Evolutionary conservation across 164 flowering plant genomes (phyloP).

Genomic region (Pachysandra terminalis): DNA sequence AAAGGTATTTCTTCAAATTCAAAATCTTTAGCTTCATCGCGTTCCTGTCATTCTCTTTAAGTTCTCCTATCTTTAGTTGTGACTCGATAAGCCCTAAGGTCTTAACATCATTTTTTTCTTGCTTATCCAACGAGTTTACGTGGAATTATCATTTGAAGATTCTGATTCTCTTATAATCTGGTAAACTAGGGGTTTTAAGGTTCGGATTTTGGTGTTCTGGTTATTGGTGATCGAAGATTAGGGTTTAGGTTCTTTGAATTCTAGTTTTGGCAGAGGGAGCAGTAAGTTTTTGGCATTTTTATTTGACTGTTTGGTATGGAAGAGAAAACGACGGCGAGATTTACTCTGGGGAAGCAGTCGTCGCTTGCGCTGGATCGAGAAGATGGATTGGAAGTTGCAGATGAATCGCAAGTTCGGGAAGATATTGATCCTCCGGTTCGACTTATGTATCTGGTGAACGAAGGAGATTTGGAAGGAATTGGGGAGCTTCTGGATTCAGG

Average conservation of each 20-base stretch:
- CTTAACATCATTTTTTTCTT: too few relatives aligned
- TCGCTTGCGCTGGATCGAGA: constrained; percentile 58
- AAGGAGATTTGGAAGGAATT: constrained; percentile 73
- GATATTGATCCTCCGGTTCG: constrained; percentile 45
- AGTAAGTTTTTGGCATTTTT: neutral
- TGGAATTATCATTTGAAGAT: too few relatives aligned
- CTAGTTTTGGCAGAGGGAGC: neutral
- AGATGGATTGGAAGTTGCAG: neutral
- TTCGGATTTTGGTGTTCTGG: neutral
- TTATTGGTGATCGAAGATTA: neutral
- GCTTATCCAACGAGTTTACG: too few relatives aligned
- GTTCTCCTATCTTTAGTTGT: too few relatives aligned
- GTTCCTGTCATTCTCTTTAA: too few relatives aligned
- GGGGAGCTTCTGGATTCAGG: constrained; percentile 64
- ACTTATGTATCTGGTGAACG: constrained; percentile 72
- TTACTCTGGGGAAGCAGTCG: constrained; percentile 55
- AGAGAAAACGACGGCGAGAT: constrained; percentile 21
- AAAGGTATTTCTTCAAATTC: too few relatives aligned
- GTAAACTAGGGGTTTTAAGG: too few relatives aligned
- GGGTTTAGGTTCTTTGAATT: neutral
- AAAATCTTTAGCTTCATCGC: too few relatives aligned
- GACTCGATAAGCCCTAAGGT: too few relatives aligned
- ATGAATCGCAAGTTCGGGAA: constrained; percentile 15
- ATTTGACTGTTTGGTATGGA: constrained; percentile 13
- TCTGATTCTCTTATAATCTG: too few relatives aligned